Evolutionary conservation across 2,329 filamentous ascomycete species (phyloP).

Genomic region (Xenosphaeropsis pyriputrescens): DNA sequence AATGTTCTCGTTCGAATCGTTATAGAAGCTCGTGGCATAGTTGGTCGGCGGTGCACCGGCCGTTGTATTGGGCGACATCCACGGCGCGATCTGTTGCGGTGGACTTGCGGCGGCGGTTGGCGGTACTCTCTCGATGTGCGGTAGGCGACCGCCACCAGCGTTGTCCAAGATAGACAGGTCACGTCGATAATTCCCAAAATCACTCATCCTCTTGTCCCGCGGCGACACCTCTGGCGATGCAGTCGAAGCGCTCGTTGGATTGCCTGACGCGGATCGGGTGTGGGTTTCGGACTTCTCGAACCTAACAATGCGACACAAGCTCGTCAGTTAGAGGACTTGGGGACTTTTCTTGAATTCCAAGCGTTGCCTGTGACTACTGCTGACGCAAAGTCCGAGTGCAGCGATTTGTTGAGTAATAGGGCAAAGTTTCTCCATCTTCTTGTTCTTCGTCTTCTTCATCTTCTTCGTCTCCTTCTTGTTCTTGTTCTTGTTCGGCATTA

Average conservation of each 20-base stretch:
- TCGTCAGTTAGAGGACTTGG: no score
- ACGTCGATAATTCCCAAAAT: conserved; percentile 56
- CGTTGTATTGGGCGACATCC: conserved; percentile 29
- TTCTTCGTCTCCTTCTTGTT: no score
- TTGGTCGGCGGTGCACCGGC: conserved; percentile 14
- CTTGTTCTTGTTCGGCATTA: no score
- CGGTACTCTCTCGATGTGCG: conserved; percentile 43
- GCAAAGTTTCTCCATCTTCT: no score
- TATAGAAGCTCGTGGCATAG: conserved; percentile 48
- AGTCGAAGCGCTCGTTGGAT: conserved; percentile 11
- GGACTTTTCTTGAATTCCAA: no score
- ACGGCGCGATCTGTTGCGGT: conserved; percentile 30
- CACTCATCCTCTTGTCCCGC: conserved; percentile 22
- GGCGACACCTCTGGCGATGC: conserved; percentile 17
- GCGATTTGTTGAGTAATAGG: no score
- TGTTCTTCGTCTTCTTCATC: no score
- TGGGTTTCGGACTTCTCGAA: conserved; percentile 15
- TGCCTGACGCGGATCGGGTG: conserved; percentile 16
- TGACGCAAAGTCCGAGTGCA: no score
- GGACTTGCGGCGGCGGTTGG: conserved; percentile 36
- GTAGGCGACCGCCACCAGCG: conserved; percentile 37
- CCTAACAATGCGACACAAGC: conserved; percentile 5
- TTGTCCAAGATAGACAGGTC: conserved; percentile 55
- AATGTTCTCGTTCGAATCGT: conserved; percentile 61
- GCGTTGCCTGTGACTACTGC: no score